Evolutionary conservation across 805 yeast genomes (phyloP), one percentile per base, ranked within the genome.

Genomic region (Ogataea philodendri): DNA sequence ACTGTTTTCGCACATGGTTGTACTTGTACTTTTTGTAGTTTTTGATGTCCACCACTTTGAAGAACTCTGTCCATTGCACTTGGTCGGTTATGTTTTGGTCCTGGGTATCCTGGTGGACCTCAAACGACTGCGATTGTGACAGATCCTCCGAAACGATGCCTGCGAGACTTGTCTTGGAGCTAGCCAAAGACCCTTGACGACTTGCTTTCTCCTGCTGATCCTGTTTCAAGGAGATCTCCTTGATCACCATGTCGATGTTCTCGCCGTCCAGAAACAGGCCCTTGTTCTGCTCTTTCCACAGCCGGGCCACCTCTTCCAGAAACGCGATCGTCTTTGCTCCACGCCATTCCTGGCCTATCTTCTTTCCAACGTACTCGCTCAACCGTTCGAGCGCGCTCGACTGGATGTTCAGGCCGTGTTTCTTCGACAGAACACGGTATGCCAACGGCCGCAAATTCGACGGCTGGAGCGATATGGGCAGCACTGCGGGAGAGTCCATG

Each of bases 391-490:
- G 65, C 0, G 96, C 97, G 45, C 84, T 81, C 0, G 96, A 80
- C 52, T 90, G 87, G 45, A 93, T 74, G 57, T 88, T 88, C 18
- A 93, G 71, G 0, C 97, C 96, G 56, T 87, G 90, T 55, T 90
- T 93, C 60, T 88, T 90, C 4, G 97, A 85, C 7, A 93, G 60
- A 2, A 90, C 75, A 25, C 98, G 68, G 58, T 89, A 93, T 0
- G 97, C 97, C 31, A 90, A 64, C 1, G 98, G 98, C 28, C 98
- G 73, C 27, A 93, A 65, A 52, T 84, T 84, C 0, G 90, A 76
- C 0, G 96, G 86, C 35, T 79, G 84, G 2, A 90, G 74, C 39
- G 72, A 71, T 2, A 86, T 79, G 0, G 97, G 97, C 9, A 89
- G 69, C 13, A 71, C 76, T 5, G 66, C 67, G 5, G 70, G 71